A percentile compares a stretch with the other conserved stretches of the same genome.
These are phyloP conservation scores for Lactuca saligna DNA, from an alignment of 129 eudicot species.

Conservation along the genomic window DNA sequence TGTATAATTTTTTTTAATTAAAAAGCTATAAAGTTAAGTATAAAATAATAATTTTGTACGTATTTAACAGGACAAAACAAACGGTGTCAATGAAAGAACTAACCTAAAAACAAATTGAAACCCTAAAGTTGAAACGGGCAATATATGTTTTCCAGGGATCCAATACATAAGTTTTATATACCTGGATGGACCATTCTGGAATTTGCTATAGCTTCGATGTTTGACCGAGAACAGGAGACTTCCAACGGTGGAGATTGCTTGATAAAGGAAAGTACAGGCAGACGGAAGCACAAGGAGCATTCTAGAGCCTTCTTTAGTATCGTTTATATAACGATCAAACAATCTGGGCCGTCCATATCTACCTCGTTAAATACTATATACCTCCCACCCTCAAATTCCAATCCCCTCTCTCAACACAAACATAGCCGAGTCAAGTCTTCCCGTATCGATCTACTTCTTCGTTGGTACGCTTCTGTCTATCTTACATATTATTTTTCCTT, in stretches of 20 bases:
- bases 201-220: not conserved
- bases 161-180: no score
- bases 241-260: slow-evolving; percentile 18
- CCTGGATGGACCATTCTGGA: not conserved
- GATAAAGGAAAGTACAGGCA: not conserved
- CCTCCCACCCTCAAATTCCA: slow-evolving; percentile 1
- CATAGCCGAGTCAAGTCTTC: slow-evolving; percentile 16
- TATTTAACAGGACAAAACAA: no score
- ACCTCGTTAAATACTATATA: slow-evolving; percentile 3
- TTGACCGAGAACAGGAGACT: not conserved
- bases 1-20: no score
- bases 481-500: not conserved
- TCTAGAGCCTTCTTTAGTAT: slow-evolving; percentile 27
- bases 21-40: no score
- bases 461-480: not conserved
- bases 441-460: slow-evolving; percentile 18
- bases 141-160: no score
- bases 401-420: slow-evolving; percentile 20
- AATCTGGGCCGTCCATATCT: slow-evolving; percentile 22
- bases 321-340: not conserved
- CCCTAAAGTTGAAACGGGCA: no score
- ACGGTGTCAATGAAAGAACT: no score
- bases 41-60: no score
- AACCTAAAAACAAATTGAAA: no score
- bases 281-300: slow-evolving; percentile 9